A percentile compares a stretch with the other conserved stretches of the same genome.
Conservation (phyloP, 2,329 filamentous ascomycete genomes). For the Triangularia verruculosa region DNA sequence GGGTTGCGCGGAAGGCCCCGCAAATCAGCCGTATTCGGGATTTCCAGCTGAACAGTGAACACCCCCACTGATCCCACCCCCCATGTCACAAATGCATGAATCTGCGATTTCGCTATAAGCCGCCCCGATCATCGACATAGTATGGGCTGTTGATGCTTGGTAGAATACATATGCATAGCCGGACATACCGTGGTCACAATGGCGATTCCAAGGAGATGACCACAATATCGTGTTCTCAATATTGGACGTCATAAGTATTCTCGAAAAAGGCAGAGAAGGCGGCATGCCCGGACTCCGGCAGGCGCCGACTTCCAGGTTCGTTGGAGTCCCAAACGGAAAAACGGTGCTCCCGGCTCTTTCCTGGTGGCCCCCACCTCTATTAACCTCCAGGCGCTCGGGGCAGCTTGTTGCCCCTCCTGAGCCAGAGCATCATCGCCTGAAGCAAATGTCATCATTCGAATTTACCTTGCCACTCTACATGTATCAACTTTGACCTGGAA, state of each 20-base stretch:
- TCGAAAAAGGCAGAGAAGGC: not conserved
- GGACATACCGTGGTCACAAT: slow-evolving; percentile 3
- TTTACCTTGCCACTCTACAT: not conserved
- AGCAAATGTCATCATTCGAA: not conserved
- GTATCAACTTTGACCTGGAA: not conserved
- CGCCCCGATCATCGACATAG: not conserved
- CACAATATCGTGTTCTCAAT: not conserved
- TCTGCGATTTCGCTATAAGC: slow-evolving; percentile 15
- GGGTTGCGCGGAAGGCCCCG: slow-evolving; percentile 24
- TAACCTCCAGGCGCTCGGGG: not conserved
- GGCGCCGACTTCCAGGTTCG: not conserved
- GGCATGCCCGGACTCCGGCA: not conserved
- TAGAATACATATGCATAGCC: not conserved
- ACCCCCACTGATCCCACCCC: too few species aligned
- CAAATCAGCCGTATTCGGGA: slow-evolving; percentile 13
- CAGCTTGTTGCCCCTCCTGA: slow-evolving; percentile 1
- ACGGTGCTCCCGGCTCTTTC: not conserved
- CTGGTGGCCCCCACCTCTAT: slow-evolving; percentile 2
- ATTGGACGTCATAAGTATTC: too few species aligned
- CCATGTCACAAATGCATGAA: slow-evolving; percentile 15
- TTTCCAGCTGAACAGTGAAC: not conserved
- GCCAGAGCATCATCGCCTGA: not conserved
- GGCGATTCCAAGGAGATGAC: not conserved
- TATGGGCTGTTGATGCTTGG: not conserved
- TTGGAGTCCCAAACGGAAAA: not conserved